These are phyloP conservation scores for Diaporthe humulicola DNA, from an alignment of 2,329 filamentous ascomycete species.

Conservation along the genomic window DNA sequence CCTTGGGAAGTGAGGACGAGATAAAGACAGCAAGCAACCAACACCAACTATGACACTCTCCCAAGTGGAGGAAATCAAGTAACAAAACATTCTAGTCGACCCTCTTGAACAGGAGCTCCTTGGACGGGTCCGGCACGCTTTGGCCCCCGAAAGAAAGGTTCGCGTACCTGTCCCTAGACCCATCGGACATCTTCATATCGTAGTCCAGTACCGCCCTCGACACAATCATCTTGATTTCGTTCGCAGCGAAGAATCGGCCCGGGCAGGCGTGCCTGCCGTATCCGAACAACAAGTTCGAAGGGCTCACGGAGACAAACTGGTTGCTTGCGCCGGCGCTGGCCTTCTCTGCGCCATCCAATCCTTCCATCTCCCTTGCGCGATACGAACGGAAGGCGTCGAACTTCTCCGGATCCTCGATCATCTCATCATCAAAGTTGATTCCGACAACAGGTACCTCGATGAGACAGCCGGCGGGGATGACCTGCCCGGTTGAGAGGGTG, in stretches of 20 bases:
- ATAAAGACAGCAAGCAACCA: slow-evolving; percentile 1
- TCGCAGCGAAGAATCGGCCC: slow-evolving; percentile 54
- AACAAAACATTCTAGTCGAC: slow-evolving; percentile 18
- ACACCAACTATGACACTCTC: neutral
- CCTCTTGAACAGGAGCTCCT: slow-evolving; percentile 44
- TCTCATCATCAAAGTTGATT: slow-evolving; percentile 52
- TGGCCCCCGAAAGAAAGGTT: slow-evolving; percentile 44
- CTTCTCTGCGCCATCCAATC: slow-evolving; percentile 46
- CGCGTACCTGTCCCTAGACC: slow-evolving; percentile 43
- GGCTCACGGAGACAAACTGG: slow-evolving; percentile 56
- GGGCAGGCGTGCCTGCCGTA: slow-evolving; percentile 57
- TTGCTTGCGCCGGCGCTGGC: slow-evolving; percentile 47
- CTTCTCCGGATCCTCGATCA: slow-evolving; percentile 51
- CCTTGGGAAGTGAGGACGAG: neutral
- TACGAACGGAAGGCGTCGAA: slow-evolving; percentile 57
- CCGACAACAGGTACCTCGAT: slow-evolving; percentile 56
- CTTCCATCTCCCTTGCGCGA: slow-evolving; percentile 48
- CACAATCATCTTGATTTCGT: slow-evolving; percentile 54
- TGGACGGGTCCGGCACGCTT: slow-evolving; percentile 44
- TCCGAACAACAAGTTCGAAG: slow-evolving; percentile 53
- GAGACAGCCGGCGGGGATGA: slow-evolving; percentile 58
- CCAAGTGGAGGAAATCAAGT: no score
- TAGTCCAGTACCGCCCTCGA: slow-evolving; percentile 47
- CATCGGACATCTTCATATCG: slow-evolving; percentile 46
- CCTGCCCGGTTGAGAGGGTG: slow-evolving; percentile 67